Conservation (phyloP, 495 filamentous ascomycete species). For the Talaromyces liani region DNA sequence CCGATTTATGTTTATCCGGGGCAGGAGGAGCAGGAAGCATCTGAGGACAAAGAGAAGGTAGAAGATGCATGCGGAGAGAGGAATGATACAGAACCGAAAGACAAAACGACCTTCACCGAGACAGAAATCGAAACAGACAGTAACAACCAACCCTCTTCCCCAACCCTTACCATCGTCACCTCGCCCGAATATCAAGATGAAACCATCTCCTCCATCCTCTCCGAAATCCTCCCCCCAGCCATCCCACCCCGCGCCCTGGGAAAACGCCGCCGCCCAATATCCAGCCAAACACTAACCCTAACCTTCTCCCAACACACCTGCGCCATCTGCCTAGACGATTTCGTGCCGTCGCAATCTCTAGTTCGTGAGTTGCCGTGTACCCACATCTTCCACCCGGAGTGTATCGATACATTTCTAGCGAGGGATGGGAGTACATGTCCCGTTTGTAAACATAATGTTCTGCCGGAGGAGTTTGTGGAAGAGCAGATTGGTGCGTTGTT, state of each 20-base stretch:
- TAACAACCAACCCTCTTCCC: background rate
- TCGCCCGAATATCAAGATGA: conserved; percentile 4
- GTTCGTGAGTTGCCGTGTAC: conserved; percentile 82
- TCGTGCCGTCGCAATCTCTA: conserved; percentile 50
- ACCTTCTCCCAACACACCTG: conserved; percentile 64
- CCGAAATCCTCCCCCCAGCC: conserved; percentile 16
- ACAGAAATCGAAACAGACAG: background rate
- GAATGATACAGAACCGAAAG: background rate
- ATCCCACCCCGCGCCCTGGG: conserved; percentile 19
- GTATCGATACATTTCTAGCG: conserved; percentile 73
- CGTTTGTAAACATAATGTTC: conserved; percentile 71
- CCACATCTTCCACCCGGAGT: conserved; percentile 86
- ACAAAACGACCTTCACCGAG: background rate
- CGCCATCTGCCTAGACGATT: conserved; percentile 81
- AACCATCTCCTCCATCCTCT: conserved; percentile 16
- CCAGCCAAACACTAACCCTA: conserved; percentile 19
- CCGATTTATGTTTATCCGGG: conserved; percentile 67
- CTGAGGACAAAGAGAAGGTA: background rate
- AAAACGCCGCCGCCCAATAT: background rate
- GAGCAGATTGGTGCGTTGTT: conserved; percentile 69
- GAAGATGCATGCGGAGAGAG: background rate
- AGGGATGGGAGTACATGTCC: conserved; percentile 74
- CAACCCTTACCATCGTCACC: background rate
- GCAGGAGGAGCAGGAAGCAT: background rate
- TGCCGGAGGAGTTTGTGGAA: conserved; percentile 61